These are phyloP conservation scores for Leavenworthia alabamica DNA, from an alignment of 345 rosid genomes.

Conservation along the genomic window DNA sequence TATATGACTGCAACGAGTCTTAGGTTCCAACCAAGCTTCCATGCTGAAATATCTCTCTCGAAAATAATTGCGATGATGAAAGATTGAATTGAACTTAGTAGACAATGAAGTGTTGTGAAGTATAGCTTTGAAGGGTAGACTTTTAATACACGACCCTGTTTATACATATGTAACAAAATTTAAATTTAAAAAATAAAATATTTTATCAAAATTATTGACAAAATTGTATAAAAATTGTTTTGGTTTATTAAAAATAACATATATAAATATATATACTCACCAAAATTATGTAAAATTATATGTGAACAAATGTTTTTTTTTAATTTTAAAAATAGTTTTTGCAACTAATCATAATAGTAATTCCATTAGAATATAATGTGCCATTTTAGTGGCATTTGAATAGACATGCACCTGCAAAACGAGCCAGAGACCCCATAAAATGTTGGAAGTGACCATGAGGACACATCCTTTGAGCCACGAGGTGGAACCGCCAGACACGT, in stretches of 20 bases:
- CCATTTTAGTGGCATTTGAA: not conserved
- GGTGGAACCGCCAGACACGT: conserved; percentile 38
- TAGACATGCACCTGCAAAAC: conserved; percentile 59
- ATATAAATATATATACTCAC: too few species aligned
- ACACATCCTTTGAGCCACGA: conserved; percentile 81
- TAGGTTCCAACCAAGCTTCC: conserved; percentile 82
- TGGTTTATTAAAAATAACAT: too few species aligned
- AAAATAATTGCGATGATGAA: conserved; percentile 67
- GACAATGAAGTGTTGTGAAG: conserved; percentile 70
- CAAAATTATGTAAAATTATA: not conserved
- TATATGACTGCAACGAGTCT: conserved; percentile 69
- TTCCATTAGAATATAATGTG: not conserved
- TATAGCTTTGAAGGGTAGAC: conserved; percentile 78
- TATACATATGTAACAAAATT: not conserved
- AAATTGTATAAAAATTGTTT: not conserved
- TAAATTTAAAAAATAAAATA: not conserved
- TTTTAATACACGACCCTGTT: conserved; percentile 55
- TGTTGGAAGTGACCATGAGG: conserved; percentile 69
- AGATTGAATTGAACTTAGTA: conserved; percentile 66
- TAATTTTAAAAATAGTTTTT: not conserved
- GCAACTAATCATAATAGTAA: not conserved
- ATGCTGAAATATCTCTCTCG: conserved; percentile 60
- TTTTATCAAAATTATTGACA: not conserved
- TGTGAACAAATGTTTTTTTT: not conserved
- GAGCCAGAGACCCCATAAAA: conserved; percentile 75